Evolutionary conservation across 2,329 filamentous ascomycete species (phyloP), one percentile per base, ranked within the genome.

Genomic region (Ophiostoma sp.): DNA sequence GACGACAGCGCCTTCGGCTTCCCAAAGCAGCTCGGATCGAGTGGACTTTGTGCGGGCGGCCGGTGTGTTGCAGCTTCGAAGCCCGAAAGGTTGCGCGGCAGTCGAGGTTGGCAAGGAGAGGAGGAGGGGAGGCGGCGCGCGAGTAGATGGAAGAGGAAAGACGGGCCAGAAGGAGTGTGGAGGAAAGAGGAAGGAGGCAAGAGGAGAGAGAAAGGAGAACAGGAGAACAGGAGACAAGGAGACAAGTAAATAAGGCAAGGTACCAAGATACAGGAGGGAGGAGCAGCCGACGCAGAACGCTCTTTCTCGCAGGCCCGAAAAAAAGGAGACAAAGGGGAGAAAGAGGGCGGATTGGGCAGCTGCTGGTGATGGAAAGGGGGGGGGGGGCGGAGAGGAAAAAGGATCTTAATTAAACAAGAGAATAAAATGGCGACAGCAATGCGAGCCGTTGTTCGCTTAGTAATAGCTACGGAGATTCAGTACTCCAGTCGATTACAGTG

Each of bases 331-430:
- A n/a, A 66, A 38, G 12, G 27, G 40, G 52, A 14, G 11, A 47
- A 36, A 36, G 38, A 41, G 64, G 16, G 45, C 11, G 7, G 65
- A 65, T n/a, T 27, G 36, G 14, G 41, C 64, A 36, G 60, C 38
- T 27, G 27, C 44, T 45, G 47, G 41, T 44, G 65, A 69, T 60
- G 42, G n/a, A n/a, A 65, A 58, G 64, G 55, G 42, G 58, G 64
- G 64, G 62, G 60, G 65, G 14, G 42, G 45, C 2, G 60, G 16
- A 44, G 27, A 63, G 42, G 9, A 55, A 9, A 64, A 60, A 52
- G 38, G 18, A 65, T 58, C n/a, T 18, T 45, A 38, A 36, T 55
- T 18, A 52, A 66, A 58, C 14, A 40, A 8, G 40, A 40, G 12
- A 62, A 41, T 18, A 38, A 12, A 63, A 63, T 16, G 18, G 4